Percentiles rank a stretch among this genome's conserved stretches.
phyloP scores from a whole-genome alignment of 257 asterid species.

The Echites panduratus region DNA sequence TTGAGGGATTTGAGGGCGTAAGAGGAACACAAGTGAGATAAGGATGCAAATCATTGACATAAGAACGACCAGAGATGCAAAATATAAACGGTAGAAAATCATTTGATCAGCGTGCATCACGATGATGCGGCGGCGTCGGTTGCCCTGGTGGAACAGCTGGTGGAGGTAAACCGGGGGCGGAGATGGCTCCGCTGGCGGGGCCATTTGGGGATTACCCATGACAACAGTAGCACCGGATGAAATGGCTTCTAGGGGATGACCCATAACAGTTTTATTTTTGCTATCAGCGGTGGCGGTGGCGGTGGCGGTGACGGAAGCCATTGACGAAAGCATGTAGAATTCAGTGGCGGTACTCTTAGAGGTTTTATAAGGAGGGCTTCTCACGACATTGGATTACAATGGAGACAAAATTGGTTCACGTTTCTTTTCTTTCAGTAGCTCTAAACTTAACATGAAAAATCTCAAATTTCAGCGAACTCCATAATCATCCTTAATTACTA shows the following conservation, averaged over 20 bases:
- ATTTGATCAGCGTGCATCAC: constrained; percentile 14
- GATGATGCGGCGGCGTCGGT: constrained; percentile 6
- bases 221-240: not conserved
- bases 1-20: constrained; percentile 30
- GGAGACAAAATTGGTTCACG: not conserved
- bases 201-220: not conserved
- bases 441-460: not conserved
- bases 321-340: not conserved
- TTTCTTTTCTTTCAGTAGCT: not conserved
- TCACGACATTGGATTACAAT: not conserved
- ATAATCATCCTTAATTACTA: not conserved
- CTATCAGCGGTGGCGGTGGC: constrained; percentile 8
- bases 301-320: constrained; percentile 12
- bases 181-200: not conserved
- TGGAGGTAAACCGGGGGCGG: constrained; percentile 12
- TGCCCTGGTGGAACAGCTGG: constrained; percentile 4
- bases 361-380: not conserved
- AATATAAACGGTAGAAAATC: constrained; percentile 12
- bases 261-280: not conserved
- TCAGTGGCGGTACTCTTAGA: not conserved
- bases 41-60: constrained; percentile 8
- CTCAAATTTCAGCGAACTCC: not conserved
- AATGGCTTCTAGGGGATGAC: not conserved
- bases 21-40: constrained; percentile 17
- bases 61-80: constrained; percentile 4